These are phyloP conservation scores for Cladosporium sp. DNA, from an alignment of 2,329 filamentous ascomycete species.

Conservation along the genomic window DNA sequence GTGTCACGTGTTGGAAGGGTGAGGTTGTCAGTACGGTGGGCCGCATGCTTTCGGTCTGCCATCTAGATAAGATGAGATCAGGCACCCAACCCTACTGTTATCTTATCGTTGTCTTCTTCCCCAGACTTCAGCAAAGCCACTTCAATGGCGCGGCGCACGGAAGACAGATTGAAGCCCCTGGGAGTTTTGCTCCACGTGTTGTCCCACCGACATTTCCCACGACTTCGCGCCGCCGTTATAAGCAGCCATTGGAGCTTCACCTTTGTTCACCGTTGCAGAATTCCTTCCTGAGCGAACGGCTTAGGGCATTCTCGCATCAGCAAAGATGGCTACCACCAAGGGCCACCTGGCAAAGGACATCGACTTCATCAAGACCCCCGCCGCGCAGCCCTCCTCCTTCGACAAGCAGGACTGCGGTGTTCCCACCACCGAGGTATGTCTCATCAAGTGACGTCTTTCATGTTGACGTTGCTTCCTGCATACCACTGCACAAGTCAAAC, in stretches of 20 bases:
- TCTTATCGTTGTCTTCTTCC: not conserved
- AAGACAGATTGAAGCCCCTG: not conserved
- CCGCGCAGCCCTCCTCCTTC: slow-evolving; percentile 7
- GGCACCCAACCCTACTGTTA: not conserved
- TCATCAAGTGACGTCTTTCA: not conserved
- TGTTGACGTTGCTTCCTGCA: too few relatives aligned
- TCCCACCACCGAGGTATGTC: slow-evolving; percentile 4
- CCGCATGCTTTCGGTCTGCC: not conserved
- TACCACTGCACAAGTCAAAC: not conserved
- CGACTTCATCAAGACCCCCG: slow-evolving; percentile 15
- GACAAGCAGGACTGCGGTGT: slow-evolving; percentile 7
- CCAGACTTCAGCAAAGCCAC: not conserved
- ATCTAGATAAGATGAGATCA: not conserved
- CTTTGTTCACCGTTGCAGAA: not conserved
- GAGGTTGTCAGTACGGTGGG: not conserved
- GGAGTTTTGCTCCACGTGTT: slow-evolving; percentile 1
- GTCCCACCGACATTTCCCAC: not conserved
- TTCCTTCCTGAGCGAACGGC: not conserved
- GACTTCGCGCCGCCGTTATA: not conserved
- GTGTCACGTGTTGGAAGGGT: not conserved
- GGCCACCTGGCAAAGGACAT: slow-evolving; percentile 13
- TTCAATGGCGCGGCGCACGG: not conserved
- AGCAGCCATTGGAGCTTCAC: not conserved
- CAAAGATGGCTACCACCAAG: not conserved
- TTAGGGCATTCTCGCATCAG: not conserved